Evolutionary conservation across 345 rosid genomes (phyloP).

Genomic region (Microcos paniculata): DNA sequence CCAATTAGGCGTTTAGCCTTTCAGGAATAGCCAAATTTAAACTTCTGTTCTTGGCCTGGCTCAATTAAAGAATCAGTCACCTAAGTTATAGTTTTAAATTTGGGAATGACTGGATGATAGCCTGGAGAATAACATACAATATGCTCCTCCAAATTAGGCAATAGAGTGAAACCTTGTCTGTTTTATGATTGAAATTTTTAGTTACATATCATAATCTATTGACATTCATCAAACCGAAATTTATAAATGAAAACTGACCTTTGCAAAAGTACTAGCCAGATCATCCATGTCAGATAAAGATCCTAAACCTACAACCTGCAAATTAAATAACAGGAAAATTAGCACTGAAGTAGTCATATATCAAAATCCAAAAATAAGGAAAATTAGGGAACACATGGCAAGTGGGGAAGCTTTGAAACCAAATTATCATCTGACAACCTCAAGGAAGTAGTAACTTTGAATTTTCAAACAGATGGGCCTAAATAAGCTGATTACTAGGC

Average conservation of each 20-base stretch:
- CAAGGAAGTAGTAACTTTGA: neutral
- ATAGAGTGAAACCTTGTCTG: too few species aligned
- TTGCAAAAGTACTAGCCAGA: conserved; percentile 84
- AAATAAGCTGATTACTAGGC: neutral
- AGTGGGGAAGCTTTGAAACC: neutral
- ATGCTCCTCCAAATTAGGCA: too few species aligned
- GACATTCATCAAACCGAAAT: neutral
- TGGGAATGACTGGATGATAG: too few species aligned
- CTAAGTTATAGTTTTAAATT: too few species aligned
- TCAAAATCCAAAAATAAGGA: neutral
- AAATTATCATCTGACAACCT: neutral
- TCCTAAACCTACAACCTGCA: conserved; percentile 64
- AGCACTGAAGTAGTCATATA: neutral
- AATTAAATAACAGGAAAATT: conserved; percentile 18
- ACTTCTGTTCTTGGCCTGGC: too few species aligned
- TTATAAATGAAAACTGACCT: conserved; percentile 45
- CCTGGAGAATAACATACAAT: too few species aligned
- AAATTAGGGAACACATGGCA: neutral
- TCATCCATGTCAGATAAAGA: conserved; percentile 90
- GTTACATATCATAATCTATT: neutral
- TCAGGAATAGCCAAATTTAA: too few species aligned
- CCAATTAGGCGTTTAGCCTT: too few species aligned
- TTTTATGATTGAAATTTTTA: too few species aligned
- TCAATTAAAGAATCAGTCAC: too few species aligned
- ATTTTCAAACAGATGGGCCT: neutral